A percentile compares a stretch with the other conserved stretches of the same genome.
These are phyloP conservation scores for Cladosporium cucumerinum DNA, from an alignment of 2,329 filamentous ascomycete genomes.

Conservation along the genomic window DNA sequence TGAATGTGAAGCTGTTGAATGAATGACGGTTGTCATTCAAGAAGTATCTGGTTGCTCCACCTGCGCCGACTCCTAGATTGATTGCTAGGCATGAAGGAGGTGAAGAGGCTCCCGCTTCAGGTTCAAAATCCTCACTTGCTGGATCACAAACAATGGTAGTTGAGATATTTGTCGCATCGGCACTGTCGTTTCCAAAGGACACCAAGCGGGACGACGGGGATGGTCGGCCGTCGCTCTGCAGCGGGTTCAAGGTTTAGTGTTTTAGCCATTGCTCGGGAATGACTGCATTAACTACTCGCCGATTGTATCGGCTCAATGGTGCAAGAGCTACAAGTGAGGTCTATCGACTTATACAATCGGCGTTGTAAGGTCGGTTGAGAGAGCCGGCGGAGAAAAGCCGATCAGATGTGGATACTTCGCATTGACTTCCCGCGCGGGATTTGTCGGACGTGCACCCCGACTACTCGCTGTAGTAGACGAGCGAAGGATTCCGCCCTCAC, in stretches of 20 bases:
- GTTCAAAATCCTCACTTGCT: neutral
- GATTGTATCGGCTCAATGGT: neutral
- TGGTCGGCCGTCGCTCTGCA: neutral
- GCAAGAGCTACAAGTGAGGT: neutral
- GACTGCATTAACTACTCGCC: neutral
- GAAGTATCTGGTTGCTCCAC: slow-evolving; percentile 22
- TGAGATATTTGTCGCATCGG: neutral
- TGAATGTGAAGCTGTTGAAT: slow-evolving; percentile 45
- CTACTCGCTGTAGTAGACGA: neutral
- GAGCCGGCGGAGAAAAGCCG: neutral
- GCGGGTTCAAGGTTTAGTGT: neutral
- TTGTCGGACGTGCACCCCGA: neutral
- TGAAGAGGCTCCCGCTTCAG: too few species aligned
- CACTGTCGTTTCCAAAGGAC: neutral
- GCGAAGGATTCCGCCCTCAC: neutral
- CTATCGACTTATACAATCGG: neutral
- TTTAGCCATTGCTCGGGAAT: neutral
- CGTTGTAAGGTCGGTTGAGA: neutral
- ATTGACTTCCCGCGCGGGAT: neutral
- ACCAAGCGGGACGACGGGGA: neutral
- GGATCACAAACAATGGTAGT: neutral
- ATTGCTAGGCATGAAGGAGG: too few species aligned
- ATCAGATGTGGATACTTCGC: neutral
- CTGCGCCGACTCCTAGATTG: too few species aligned
- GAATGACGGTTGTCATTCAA: slow-evolving; percentile 23